Conservation (phyloP, 2,329 filamentous ascomycete species). For the Aspergillus calidoustus region DNA sequence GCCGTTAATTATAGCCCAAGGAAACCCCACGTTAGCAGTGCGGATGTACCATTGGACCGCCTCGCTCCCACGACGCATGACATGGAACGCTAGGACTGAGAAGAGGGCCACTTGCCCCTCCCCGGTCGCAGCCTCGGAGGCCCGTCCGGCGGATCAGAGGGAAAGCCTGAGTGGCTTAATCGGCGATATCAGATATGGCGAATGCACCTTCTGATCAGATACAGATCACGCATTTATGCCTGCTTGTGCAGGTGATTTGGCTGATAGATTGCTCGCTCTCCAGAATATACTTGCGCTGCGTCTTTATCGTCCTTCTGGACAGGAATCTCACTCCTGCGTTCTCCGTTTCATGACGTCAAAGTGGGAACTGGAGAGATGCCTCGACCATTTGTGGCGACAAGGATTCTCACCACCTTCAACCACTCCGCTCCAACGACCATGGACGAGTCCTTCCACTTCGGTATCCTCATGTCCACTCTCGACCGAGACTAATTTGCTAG, state of each 20-base stretch:
- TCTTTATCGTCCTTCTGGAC: neutral
- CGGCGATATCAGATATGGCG: constrained; percentile 9
- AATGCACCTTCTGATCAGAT: constrained; percentile 3
- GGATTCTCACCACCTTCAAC: constrained; percentile 16
- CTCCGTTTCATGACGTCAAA: constrained; percentile 18
- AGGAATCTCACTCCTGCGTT: neutral
- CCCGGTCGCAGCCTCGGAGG: constrained; percentile 15
- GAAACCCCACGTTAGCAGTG: constrained; percentile 15
- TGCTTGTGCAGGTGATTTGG: neutral
- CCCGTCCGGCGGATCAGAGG: constrained; percentile 1
- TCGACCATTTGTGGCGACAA: constrained; percentile 17
- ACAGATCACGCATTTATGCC: neutral
- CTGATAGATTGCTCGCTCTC: neutral
- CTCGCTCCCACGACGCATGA: constrained; percentile 15
- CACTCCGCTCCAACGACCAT: constrained; percentile 17
- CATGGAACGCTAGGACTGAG: constrained; percentile 4
- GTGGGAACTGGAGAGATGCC: constrained; percentile 12
- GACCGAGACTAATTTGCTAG: constrained; percentile 4
- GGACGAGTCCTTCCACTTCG: constrained; percentile 13
- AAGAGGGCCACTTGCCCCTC: neutral
- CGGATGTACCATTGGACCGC: constrained; percentile 9
- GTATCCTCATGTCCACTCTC: constrained; percentile 18
- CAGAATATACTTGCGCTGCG: neutral
- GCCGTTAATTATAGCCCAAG: constrained; percentile 13
- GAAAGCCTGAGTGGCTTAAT: constrained; percentile 8